Evolutionary conservation across 257 asterid species (phyloP).

Genomic region (Henckelia pumila): DNA sequence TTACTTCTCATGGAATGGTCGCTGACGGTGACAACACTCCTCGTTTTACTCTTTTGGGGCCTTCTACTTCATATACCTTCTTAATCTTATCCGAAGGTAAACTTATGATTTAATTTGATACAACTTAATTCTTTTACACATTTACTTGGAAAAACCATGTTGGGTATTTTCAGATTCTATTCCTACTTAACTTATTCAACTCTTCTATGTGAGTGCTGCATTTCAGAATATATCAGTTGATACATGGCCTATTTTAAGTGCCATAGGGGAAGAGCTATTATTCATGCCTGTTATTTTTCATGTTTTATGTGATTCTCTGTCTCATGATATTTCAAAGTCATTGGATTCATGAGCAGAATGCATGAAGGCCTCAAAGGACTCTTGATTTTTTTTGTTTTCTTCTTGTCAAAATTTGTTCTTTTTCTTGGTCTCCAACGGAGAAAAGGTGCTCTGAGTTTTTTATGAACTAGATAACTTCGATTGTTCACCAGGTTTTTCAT

Average conservation of each 20-base stretch:
- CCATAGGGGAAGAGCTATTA: conserved; percentile 11
- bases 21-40: no score
- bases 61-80: no score
- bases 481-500: no score
- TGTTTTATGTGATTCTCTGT: conserved; percentile 21
- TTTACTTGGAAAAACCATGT: conserved; percentile 40
- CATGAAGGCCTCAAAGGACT: neutral
- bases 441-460: neutral
- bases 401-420: neutral
- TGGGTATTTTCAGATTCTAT: conserved; percentile 64
- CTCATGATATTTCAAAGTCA: conserved; percentile 1
- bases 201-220: conserved; percentile 74
- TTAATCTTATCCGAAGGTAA: no score
- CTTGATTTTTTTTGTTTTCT: neutral
- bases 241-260: conserved; percentile 15
- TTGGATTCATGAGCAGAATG: neutral
- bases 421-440: neutral
- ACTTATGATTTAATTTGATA: no score
- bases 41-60: no score
- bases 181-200: conserved; percentile 64
- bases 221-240: conserved; percentile 16
- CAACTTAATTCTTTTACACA: no score
- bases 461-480: conserved; percentile 11
- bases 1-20: no score
- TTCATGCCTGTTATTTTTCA: conserved; percentile 14